phyloP scores from a whole-genome alignment of 345 rosid genomes.

The Brassica cretica region DNA sequence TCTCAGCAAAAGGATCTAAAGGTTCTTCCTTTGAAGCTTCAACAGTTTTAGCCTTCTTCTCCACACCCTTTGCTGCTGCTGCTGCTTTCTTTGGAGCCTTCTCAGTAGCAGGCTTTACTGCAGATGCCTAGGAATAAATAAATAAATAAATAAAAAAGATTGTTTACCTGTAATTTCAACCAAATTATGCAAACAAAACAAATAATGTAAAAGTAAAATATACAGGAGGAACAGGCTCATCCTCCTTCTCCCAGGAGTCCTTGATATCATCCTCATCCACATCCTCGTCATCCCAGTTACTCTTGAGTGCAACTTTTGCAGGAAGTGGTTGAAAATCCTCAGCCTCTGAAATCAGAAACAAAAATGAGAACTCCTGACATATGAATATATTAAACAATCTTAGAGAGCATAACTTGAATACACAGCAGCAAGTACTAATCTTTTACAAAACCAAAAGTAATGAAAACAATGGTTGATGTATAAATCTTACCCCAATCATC shows the following conservation, averaged over 20 bases:
- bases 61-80: constrained; percentile 44
- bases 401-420: background rate
- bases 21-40: constrained; percentile 46
- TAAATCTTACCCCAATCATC: constrained; percentile 1
- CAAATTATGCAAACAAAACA: background rate
- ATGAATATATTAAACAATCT: background rate
- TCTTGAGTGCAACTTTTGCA: constrained; percentile 52
- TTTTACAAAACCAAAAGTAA: background rate
- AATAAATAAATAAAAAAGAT: background rate
- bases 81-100: constrained; percentile 51
- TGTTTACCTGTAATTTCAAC: background rate
- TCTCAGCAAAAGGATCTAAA: constrained; percentile 70
- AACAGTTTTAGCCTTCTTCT: constrained; percentile 54
- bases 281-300: constrained; percentile 90
- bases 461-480: background rate
- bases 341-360: constrained; percentile 50
- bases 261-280: constrained; percentile 77
- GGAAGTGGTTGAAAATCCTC: constrained; percentile 57
- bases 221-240: constrained; percentile 72
- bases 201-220: background rate
- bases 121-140: constrained; percentile 42
- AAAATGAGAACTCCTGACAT: constrained; percentile 12
- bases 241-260: constrained; percentile 99
- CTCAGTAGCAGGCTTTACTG: constrained; percentile 46
- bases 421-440: background rate